These are phyloP conservation scores for Metschnikowia aberdeeniae DNA, from an alignment of 805 yeast genomes.

Conservation along the genomic window DNA sequence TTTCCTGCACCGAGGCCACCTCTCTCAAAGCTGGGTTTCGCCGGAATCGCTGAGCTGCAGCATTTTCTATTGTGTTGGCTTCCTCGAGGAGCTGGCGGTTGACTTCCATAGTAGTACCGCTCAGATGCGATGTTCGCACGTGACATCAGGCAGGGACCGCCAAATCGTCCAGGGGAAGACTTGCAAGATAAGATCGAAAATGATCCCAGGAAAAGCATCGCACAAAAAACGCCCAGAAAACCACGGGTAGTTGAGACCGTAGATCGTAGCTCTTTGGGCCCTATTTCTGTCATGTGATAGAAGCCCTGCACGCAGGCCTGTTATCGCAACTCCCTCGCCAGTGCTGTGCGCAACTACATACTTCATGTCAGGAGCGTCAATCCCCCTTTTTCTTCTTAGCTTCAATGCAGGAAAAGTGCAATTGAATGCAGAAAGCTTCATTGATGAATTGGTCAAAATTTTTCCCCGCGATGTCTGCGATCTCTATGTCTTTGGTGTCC, in stretches of 20 bases:
- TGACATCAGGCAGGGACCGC: neutral
- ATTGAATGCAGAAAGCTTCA: conserved; percentile 32
- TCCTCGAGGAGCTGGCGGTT: conserved; percentile 50
- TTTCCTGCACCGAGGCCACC: conserved; percentile 6
- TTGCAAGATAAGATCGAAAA: no score
- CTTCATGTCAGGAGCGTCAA: conserved; percentile 4
- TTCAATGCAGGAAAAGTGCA: conserved; percentile 54
- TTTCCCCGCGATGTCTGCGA: conserved; percentile 37
- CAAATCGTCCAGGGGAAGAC: no score
- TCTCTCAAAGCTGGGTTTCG: conserved; percentile 56
- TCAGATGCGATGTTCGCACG: conserved; percentile 2
- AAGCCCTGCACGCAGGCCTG: neutral
- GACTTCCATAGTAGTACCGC: conserved; percentile 22
- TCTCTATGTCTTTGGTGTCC: conserved; percentile 59
- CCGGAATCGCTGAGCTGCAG: conserved; percentile 57
- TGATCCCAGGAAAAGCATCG: no score
- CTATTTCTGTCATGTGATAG: no score
- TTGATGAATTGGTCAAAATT: conserved; percentile 22
- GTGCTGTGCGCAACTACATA: neutral
- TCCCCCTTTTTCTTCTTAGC: conserved; percentile 39
- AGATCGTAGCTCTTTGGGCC: no score
- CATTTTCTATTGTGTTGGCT: conserved; percentile 66
- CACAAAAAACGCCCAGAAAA: no score
- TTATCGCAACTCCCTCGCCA: neutral
- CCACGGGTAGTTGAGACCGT: no score